Conservation (phyloP, 306 rosid species). For the Astragalus glycyphyllos region DNA sequence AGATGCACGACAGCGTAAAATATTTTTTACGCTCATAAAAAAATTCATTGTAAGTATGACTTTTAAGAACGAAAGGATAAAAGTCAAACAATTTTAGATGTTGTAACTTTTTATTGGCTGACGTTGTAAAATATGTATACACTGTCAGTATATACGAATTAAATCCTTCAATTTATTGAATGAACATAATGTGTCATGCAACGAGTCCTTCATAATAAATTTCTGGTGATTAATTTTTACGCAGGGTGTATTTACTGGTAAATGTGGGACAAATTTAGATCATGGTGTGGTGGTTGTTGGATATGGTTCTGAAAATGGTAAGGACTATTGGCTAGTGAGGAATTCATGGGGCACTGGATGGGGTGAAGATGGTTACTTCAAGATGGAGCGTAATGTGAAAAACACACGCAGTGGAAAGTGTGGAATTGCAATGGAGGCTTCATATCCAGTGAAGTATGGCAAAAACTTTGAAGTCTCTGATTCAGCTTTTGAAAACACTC, state of each 20-base stretch:
- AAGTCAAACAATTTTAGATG: no score
- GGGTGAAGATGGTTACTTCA: slow-evolving; percentile 93
- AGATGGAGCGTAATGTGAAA: slow-evolving; percentile 65
- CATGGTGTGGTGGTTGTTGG: slow-evolving; percentile 94
- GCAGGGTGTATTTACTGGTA: slow-evolving; percentile 88
- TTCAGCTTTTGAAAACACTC: slow-evolving; percentile 30
- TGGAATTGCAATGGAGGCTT: slow-evolving; percentile 79
- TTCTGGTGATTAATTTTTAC: neutral
- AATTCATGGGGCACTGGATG: slow-evolving; percentile 91
- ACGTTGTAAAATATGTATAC: no score
- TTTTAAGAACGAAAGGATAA: no score
- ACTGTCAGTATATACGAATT: no score
- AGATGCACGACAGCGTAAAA: no score
- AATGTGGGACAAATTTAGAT: slow-evolving; percentile 70
- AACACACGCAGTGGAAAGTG: slow-evolving; percentile 61
- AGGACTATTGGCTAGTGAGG: slow-evolving; percentile 93
- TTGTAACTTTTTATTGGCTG: no score
- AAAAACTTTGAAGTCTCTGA: slow-evolving; percentile 38
- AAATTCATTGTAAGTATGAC: no score
- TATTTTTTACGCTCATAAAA: no score
- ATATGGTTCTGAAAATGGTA: slow-evolving; percentile 80
- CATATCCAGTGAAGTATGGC: slow-evolving; percentile 75
- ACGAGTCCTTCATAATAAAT: no score
- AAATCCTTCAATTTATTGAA: no score
- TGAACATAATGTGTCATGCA: no score